Evolutionary conservation across 139 green algal species (phyloP), one percentile per base, ranked within the genome.

Genomic region (Ettlia oleoabundans): DNA sequence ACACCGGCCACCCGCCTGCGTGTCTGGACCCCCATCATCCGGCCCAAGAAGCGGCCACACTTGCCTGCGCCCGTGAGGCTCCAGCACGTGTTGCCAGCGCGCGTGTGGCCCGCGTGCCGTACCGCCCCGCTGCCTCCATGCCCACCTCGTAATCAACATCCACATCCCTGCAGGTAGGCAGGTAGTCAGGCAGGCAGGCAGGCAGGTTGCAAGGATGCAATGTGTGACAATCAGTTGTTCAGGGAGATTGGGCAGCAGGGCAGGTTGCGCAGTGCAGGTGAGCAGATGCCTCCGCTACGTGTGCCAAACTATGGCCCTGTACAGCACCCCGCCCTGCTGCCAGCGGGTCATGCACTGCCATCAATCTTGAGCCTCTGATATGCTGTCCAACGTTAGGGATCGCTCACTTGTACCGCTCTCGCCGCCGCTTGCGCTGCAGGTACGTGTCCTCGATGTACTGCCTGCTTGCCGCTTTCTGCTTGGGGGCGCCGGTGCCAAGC

Each of bases 71-170:
- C 13, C 74, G 74, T 6, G 37, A 33, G 74, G 74, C 74, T 26
- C 74, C 74, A 1, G 74, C 74, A 2, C 74, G 55, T 18, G 24
- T 70, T 37, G 74, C 74, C 38, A 81, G 32, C 15, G 28, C 22
- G 0, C 76, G 64, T 28, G 69, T 80, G 40, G 63, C 37, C 8
- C 83, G 75, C 1, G 83, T 87, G 51, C 42, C 51, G 63, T 87
- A 87, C 47, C 76, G 72, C n/a, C 43, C 76, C 2, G 47, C 66
- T 10, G 58, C n/a, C 47, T 83, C 75, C 35, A 47, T 30, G n/a
- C 64, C 51, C 47, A 87, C 63, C 30, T 87, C 83, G 30, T 83
- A 87, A 30, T 87, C 83, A 8, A 58, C 76, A 28, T 87, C 83
- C 62, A 83, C 64, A n/a, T 83, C 83, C 51, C 83, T 76, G 62